Percentiles rank a stretch among this genome's conserved stretches.
These are phyloP conservation scores for Diplotaxis tenuifolia DNA, from an alignment of 345 rosid genomes.

Conservation along the genomic window DNA sequence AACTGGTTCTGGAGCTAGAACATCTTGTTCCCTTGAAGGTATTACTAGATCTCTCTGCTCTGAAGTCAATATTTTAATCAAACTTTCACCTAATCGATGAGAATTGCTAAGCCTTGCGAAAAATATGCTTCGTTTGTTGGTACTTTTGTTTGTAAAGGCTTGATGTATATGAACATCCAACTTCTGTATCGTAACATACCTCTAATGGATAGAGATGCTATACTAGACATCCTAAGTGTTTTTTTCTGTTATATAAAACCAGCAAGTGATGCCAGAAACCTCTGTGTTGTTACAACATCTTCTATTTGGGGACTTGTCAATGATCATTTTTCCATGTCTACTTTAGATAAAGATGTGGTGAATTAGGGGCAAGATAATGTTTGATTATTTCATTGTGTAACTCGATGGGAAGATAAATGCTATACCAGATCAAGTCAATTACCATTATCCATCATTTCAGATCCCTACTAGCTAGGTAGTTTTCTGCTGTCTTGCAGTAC, in stretches of 20 bases:
- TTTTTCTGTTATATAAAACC: neutral
- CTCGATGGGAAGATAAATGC: neutral
- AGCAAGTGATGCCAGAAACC: neutral
- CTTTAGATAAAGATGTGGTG: neutral
- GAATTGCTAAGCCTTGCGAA: neutral
- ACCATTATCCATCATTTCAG: constrained; percentile 1
- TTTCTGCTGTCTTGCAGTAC: neutral
- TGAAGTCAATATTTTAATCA: neutral
- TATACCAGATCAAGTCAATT: neutral
- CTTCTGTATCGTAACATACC: neutral
- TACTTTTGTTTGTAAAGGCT: neutral
- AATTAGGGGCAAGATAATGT: neutral
- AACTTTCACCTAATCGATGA: neutral
- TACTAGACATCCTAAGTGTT: neutral
- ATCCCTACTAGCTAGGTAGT: neutral
- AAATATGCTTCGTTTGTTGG: neutral
- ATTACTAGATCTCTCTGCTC: constrained; percentile 27
- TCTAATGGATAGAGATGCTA: neutral
- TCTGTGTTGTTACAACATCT: neutral
- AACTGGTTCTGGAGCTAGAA: constrained; percentile 61
- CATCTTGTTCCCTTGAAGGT: constrained; percentile 72
- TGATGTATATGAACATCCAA: neutral
- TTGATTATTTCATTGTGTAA: neutral
- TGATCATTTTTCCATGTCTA: neutral
- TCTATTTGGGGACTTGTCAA: neutral